Percentiles rank a stretch among this genome's conserved stretches.
Conservation (phyloP, 2,329 filamentous ascomycete species). For the Pyrenochaeta sp. region DNA sequence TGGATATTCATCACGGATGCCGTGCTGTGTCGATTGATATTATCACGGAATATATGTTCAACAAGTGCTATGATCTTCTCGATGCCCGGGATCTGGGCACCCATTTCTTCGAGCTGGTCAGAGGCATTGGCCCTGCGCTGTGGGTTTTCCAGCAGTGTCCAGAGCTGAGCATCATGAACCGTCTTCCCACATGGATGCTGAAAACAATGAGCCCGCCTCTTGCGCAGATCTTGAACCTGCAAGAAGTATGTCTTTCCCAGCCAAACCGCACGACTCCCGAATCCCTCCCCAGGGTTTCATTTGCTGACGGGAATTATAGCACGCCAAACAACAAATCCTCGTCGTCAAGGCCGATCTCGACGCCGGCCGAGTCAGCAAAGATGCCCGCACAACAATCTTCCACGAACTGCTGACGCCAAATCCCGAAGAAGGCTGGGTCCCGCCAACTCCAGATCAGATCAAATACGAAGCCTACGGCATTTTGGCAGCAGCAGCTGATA, state of each 20-base stretch:
- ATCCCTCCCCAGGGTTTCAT: conserved; percentile 5
- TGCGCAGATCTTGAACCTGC: conserved; percentile 47
- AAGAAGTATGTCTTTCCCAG: conserved; percentile 25
- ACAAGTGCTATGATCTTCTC: too few species aligned
- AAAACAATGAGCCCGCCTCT: conserved; percentile 44
- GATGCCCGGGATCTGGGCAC: too few species aligned
- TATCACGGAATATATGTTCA: too few species aligned
- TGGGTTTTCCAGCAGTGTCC: conserved; percentile 32
- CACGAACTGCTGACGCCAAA: conserved; percentile 13
- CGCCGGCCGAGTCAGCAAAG: conserved; percentile 21
- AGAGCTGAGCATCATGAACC: conserved; percentile 20
- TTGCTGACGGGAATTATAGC: conserved; percentile 10
- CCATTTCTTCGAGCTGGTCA: background rate
- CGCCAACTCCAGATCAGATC: conserved; percentile 27
- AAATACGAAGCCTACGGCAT: too few species aligned
- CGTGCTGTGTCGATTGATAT: too few species aligned
- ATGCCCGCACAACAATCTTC: conserved; percentile 39
- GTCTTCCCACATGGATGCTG: conserved; percentile 46
- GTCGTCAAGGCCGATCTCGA: conserved; percentile 21
- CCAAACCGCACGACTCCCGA: background rate
- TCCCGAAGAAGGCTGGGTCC: conserved; percentile 19
- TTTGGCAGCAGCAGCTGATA: too few species aligned
- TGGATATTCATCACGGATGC: too few species aligned
- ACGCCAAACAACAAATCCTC: conserved; percentile 24
- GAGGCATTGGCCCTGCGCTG: conserved; percentile 23